Conservation (phyloP, 73 alveolate genomes). For the Paramecium sexaurelia region DNA sequence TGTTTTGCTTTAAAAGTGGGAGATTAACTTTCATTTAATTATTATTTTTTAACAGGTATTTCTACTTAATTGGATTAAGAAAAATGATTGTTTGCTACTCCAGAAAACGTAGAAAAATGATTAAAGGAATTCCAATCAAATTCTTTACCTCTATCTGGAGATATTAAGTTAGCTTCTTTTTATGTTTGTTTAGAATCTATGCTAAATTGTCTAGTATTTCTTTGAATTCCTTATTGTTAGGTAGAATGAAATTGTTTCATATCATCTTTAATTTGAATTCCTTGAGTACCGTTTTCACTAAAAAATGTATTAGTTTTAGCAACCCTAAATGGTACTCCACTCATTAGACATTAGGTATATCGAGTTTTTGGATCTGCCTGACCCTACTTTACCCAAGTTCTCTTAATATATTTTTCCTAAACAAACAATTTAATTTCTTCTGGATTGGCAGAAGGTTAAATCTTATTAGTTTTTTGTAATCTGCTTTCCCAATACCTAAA, state of each 20-base stretch:
- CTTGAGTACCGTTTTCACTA: constrained; percentile 43
- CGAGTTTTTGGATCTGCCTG: constrained; percentile 38
- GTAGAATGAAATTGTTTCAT: constrained; percentile 38
- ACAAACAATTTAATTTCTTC: constrained; percentile 9
- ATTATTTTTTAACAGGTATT: neutral
- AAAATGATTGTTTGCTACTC: neutral
- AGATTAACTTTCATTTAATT: neutral
- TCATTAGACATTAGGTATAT: neutral
- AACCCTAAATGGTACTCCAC: constrained; percentile 32
- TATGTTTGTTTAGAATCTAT: neutral
- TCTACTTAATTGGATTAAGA: neutral
- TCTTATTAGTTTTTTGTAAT: neutral
- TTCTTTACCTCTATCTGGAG: neutral
- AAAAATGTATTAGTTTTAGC: neutral
- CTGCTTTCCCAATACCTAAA: constrained; percentile 42
- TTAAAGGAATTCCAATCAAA: constrained; percentile 33
- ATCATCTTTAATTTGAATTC: neutral
- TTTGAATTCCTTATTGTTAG: neutral
- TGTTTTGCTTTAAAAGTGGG: neutral
- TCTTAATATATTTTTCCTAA: constrained; percentile 8
- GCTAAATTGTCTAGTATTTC: neutral
- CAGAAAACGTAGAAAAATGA: constrained; percentile 13
- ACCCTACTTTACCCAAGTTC: constrained; percentile 57
- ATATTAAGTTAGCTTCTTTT: constrained; percentile 1
- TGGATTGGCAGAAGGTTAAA: neutral